Percentiles rank a stretch among this genome's conserved stretches.
Evolutionary conservation across 139 green algal species (phyloP).

Genomic region (Picochlorum sp.): DNA sequence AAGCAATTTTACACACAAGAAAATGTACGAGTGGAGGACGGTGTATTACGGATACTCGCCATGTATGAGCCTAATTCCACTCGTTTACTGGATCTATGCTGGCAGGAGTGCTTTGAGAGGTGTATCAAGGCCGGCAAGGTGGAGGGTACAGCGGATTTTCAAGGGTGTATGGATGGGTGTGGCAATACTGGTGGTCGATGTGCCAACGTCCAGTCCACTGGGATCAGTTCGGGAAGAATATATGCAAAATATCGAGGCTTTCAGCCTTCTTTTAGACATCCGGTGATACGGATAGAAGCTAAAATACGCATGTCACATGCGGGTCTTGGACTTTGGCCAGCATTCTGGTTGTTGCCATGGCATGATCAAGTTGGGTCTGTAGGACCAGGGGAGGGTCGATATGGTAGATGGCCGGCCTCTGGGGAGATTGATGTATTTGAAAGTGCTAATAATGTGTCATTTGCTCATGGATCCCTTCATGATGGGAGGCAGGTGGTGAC

Average conservation of each 20-base stretch:
- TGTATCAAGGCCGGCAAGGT: conserved; percentile 1
- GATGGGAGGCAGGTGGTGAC: not conserved
- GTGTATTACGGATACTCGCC: conserved; percentile 2
- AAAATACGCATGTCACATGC: conserved; percentile 3
- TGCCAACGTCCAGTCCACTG: not conserved
- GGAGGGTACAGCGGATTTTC: no score
- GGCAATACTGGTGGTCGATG: not conserved
- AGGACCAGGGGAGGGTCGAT: conserved; percentile 11
- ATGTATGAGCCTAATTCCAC: not conserved
- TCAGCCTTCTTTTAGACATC: not conserved
- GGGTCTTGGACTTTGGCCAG: conserved; percentile 19
- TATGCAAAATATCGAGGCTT: not conserved
- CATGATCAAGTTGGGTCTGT: not conserved
- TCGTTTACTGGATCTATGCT: not conserved
- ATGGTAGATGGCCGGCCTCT: conserved; percentile 16
- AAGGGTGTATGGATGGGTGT: not conserved
- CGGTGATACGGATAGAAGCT: conserved; percentile 4
- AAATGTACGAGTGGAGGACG: conserved; percentile 6
- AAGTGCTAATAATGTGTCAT: conserved; percentile 9
- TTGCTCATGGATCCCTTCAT: conserved; percentile 1
- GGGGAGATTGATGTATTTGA: conserved; percentile 27
- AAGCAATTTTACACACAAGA: conserved; percentile 8
- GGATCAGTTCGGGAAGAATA: not conserved
- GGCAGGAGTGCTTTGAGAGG: conserved; percentile 2
- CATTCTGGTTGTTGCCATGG: conserved; percentile 24